Percentiles rank a stretch among this genome's conserved stretches.
Conservation (phyloP, 805 yeast species). For the Lipomyces anomalus region DNA sequence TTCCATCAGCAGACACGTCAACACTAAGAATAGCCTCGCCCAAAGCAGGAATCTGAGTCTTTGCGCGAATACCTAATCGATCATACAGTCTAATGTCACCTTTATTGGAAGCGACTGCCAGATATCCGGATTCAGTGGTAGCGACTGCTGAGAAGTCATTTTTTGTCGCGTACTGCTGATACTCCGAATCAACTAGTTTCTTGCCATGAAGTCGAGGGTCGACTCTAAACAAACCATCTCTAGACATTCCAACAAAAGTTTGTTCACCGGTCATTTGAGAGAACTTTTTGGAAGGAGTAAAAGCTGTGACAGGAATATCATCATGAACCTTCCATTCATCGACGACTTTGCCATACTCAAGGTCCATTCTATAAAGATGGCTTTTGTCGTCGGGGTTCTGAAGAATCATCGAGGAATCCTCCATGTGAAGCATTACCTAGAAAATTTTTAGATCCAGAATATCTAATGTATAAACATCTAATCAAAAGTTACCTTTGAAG, state of each 20-base stretch:
- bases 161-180: slow-evolving; percentile 51
- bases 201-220: slow-evolving; percentile 67
- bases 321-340: slow-evolving; percentile 70
- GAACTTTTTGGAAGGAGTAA: slow-evolving; percentile 68
- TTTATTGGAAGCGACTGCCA: slow-evolving; percentile 68
- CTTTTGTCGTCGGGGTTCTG: slow-evolving; percentile 46
- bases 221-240: slow-evolving; percentile 60
- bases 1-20: slow-evolving; percentile 72
- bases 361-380: slow-evolving; percentile 65
- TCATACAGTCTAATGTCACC: slow-evolving; percentile 78
- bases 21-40: slow-evolving; percentile 68
- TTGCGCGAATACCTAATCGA: slow-evolving; percentile 66
- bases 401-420: slow-evolving; percentile 63
- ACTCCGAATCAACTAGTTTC: slow-evolving; percentile 55
- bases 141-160: slow-evolving; percentile 54
- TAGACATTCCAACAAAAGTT: slow-evolving; percentile 65
- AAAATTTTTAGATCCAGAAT: no score
- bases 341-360: slow-evolving; percentile 72
- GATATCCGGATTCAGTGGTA: slow-evolving; percentile 65
- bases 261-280: slow-evolving; percentile 69
- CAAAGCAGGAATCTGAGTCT: slow-evolving; percentile 71
- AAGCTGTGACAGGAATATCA: slow-evolving; percentile 46
- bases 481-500: no score
- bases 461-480: no score
- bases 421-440: slow-evolving; percentile 75